Percentiles rank a stretch among this genome's conserved stretches.
phyloP scores from a whole-genome alignment of 768 basidiomycete genomes.

The Lactarius deliciosus region DNA sequence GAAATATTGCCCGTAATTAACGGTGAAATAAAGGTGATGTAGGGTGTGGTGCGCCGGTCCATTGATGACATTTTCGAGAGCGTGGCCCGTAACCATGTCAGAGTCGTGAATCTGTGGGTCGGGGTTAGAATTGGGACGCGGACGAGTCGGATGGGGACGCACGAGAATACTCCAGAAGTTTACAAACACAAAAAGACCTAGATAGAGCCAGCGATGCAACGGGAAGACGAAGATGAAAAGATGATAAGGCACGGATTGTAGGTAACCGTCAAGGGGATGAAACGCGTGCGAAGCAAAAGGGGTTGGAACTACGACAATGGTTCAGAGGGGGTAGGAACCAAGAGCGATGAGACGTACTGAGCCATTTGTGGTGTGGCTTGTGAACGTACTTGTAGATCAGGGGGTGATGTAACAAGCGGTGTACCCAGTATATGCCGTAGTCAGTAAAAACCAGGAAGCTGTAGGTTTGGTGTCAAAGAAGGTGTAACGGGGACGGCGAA shows the following conservation, averaged over 20 bases:
- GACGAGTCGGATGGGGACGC: constrained; percentile 34
- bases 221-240: constrained; percentile 89
- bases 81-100: constrained; percentile 94
- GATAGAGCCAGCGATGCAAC: constrained; percentile 79
- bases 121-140: neutral
- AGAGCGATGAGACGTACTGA: constrained; percentile 57
- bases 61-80: constrained; percentile 88
- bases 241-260: constrained; percentile 95
- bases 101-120: constrained; percentile 87
- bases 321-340: neutral
- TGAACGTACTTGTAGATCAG: constrained; percentile 86
- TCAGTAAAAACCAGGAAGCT: constrained; percentile 89
- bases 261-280: constrained; percentile 92
- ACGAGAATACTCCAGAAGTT: constrained; percentile 95
- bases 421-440: constrained; percentile 95
- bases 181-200: constrained; percentile 85
- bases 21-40: constrained; percentile 95
- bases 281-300: constrained; percentile 98
- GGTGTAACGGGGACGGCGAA: neutral
- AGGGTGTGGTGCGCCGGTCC: constrained; percentile 98
- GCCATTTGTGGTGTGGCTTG: constrained; percentile 99
- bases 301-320: constrained; percentile 70
- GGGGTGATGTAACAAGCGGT: constrained; percentile 85
- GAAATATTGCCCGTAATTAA: constrained; percentile 97
- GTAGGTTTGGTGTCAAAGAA: constrained; percentile 25